A percentile compares a stretch with the other conserved stretches of the same genome.
Conservation (phyloP, 1,139 yeast species). For the Pichia sp. region DNA sequence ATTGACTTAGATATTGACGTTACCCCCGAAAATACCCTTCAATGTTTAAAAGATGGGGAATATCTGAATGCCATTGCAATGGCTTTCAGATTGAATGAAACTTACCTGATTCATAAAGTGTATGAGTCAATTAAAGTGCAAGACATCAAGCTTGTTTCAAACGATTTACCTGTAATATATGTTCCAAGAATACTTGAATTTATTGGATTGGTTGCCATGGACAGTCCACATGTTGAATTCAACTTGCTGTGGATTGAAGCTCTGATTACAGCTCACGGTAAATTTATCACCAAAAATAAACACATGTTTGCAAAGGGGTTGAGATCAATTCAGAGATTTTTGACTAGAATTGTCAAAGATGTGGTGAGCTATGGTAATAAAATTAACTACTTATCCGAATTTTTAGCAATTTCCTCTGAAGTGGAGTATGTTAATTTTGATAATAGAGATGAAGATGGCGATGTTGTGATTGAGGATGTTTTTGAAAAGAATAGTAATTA, state of each 20-base stretch:
- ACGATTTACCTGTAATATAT: constrained; percentile 70
- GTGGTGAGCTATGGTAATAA: constrained; percentile 36
- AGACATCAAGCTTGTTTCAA: constrained; percentile 60
- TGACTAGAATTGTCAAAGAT: constrained; percentile 70
- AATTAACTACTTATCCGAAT: constrained; percentile 20
- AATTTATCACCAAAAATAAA: constrained; percentile 55
- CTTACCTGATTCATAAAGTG: constrained; percentile 60
- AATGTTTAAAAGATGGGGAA: constrained; percentile 58
- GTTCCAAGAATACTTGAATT: constrained; percentile 60
- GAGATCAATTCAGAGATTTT: constrained; percentile 67
- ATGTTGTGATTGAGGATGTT: constrained; percentile 24
- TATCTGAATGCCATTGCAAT: constrained; percentile 78
- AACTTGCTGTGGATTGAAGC: constrained; percentile 73
- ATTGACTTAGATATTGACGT: constrained; percentile 90
- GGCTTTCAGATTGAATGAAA: constrained; percentile 90
- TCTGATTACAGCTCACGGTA: constrained; percentile 68
- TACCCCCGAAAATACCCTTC: constrained; percentile 70
- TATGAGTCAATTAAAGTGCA: constrained; percentile 60
- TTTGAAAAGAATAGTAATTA: constrained; percentile 22
- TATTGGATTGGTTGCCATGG: constrained; percentile 62
- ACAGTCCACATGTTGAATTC: constrained; percentile 83
- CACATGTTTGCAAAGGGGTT: constrained; percentile 60
- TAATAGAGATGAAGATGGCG: constrained; percentile 17
- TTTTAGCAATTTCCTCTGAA: constrained; percentile 19
- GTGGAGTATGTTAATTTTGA: constrained; percentile 1